phyloP scores from a whole-genome alignment of 768 basidiomycete genomes.

The Rubroboletus satanas region DNA sequence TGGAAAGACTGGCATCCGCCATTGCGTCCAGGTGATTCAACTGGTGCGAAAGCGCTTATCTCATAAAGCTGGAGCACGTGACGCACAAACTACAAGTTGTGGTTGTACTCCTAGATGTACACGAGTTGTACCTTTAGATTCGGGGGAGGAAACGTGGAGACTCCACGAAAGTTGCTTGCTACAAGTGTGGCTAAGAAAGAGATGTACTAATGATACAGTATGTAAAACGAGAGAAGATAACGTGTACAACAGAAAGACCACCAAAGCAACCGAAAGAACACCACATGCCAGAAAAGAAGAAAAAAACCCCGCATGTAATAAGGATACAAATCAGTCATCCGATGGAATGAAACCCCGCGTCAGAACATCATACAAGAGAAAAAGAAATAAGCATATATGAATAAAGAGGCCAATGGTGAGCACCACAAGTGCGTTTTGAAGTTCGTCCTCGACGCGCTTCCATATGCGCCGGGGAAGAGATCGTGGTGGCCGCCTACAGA shows the following conservation, averaged over 20 bases:
- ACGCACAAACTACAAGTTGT: not conserved
- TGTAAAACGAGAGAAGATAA: not conserved
- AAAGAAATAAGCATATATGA: slow-evolving; percentile 26
- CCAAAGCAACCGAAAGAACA: slow-evolving; percentile 1
- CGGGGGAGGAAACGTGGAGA: not conserved
- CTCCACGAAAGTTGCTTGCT: not conserved
- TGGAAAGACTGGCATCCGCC: slow-evolving; percentile 13
- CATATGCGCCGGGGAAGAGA: slow-evolving; percentile 15
- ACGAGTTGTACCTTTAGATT: not conserved
- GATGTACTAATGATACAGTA: slow-evolving; percentile 17
- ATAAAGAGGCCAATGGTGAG: slow-evolving; percentile 25
- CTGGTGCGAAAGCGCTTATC: not conserved
- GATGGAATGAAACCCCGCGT: slow-evolving; percentile 25
- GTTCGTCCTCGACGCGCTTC: slow-evolving; percentile 22
- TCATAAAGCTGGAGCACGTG: not conserved
- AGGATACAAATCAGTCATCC: slow-evolving; percentile 18
- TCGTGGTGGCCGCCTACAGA: slow-evolving; percentile 1
- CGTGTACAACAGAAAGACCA: not conserved
- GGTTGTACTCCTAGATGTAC: not conserved
- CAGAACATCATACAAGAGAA: slow-evolving; percentile 29
- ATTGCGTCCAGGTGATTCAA: not conserved
- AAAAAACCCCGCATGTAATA: not conserved
- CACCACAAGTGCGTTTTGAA: slow-evolving; percentile 27
- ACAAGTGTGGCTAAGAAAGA: not conserved
- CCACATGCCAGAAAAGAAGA: slow-evolving; percentile 8